These are phyloP conservation scores for Hyphopichia burtonii DNA, from an alignment of 1,139 yeast species.

Conservation along the genomic window DNA sequence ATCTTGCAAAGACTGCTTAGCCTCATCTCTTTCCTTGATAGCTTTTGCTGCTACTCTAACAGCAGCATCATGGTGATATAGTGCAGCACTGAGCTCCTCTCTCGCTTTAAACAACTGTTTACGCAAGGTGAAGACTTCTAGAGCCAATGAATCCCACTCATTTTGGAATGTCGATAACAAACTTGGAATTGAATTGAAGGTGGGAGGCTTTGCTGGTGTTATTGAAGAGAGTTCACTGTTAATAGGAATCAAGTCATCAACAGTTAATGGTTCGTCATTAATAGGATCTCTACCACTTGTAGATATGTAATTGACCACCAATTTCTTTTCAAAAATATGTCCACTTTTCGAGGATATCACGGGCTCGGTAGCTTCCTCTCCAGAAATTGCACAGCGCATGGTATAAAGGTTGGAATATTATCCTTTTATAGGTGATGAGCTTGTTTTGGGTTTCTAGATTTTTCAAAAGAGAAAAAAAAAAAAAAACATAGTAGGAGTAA, in stretches of 20 bases:
- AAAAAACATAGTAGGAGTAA: background rate
- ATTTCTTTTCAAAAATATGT: conserved; percentile 63
- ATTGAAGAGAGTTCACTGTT: conserved; percentile 18
- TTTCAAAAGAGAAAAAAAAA: background rate
- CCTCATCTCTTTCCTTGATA: conserved; percentile 72
- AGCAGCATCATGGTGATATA: conserved; percentile 90
- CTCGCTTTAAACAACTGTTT: conserved; percentile 67
- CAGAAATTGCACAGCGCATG: conserved; percentile 46
- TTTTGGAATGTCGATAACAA: conserved; percentile 72
- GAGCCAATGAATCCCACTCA: conserved; percentile 87
- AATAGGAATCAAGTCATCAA: conserved; percentile 59
- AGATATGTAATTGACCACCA: conserved; percentile 61
- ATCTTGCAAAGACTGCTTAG: conserved; percentile 55
- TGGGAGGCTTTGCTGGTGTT: conserved; percentile 50
- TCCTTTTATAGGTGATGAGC: background rate
- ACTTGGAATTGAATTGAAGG: conserved; percentile 72
- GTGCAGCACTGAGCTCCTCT: conserved; percentile 71
- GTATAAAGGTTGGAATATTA: background rate
- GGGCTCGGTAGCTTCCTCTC: conserved; percentile 64
- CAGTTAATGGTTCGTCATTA: conserved; percentile 55
- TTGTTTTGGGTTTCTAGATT: background rate
- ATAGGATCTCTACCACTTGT: conserved; percentile 78
- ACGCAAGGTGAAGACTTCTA: conserved; percentile 75
- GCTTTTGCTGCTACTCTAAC: conserved; percentile 79
- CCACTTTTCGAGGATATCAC: conserved; percentile 78